Percentiles rank a stretch among this genome's conserved stretches.
Evolutionary conservation across 805 yeast genomes (phyloP).

Genomic region (Sugiyamaella americana): DNA sequence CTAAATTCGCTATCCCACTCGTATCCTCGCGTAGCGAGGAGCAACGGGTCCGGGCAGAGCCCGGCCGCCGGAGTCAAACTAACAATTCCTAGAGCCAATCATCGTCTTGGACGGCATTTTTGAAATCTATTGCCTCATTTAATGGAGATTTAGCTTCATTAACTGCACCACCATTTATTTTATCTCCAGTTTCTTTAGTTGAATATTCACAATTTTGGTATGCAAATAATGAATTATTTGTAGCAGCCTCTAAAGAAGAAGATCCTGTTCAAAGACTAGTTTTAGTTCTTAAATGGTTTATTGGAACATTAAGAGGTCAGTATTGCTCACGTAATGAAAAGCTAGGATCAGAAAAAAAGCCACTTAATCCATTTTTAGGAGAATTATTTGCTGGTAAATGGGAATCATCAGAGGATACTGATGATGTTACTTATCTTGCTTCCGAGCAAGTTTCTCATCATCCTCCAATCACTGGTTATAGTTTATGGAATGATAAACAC

Average conservation of each 20-base stretch:
- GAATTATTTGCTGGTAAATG: slow-evolving; percentile 91
- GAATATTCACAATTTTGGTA: slow-evolving; percentile 97
- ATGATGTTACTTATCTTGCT: slow-evolving; percentile 66
- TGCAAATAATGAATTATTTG: slow-evolving; percentile 77
- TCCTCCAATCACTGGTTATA: slow-evolving; percentile 95
- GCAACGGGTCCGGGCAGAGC: not conserved
- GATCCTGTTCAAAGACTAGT: slow-evolving; percentile 57
- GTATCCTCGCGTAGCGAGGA: not conserved
- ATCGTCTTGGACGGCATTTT: slow-evolving; percentile 78
- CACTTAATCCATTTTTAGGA: slow-evolving; percentile 92
- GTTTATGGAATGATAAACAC: slow-evolving; percentile 66
- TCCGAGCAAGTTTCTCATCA: slow-evolving; percentile 97
- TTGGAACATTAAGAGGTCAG: slow-evolving; percentile 86
- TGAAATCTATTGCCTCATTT: slow-evolving; percentile 85
- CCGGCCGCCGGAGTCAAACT: not conserved
- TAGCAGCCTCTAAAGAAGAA: slow-evolving; percentile 52
- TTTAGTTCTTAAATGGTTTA: slow-evolving; percentile 85
- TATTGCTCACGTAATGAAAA: slow-evolving; percentile 88
- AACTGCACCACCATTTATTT: slow-evolving; percentile 96
- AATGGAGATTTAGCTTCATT: slow-evolving; percentile 89
- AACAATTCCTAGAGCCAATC: slow-evolving; percentile 12
- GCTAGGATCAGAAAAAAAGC: slow-evolving; percentile 95
- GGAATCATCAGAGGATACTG: slow-evolving; percentile 74
- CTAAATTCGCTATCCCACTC: not conserved
- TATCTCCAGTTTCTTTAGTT: slow-evolving; percentile 79